Conservation (phyloP, 2,329 filamentous ascomycete species). For the Colletotrichum noveboracense region DNA sequence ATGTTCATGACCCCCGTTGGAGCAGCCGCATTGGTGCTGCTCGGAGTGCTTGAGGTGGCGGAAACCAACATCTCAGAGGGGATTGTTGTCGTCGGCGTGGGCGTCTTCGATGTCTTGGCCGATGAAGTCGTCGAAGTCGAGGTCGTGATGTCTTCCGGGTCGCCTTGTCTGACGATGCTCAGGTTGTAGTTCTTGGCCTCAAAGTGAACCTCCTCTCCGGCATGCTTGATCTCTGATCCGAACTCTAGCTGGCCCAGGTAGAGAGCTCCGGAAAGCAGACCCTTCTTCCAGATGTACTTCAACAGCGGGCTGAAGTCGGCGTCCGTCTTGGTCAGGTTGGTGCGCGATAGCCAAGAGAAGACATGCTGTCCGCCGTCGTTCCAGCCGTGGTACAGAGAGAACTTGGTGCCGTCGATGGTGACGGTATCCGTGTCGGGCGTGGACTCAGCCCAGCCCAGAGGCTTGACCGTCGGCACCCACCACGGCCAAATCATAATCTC, state of each 20-base stretch:
- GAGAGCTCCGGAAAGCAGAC: constrained; percentile 10
- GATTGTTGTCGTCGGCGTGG: background rate
- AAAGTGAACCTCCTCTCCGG: constrained; percentile 7
- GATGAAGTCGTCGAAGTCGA: background rate
- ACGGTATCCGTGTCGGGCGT: constrained; percentile 17
- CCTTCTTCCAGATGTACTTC: constrained; percentile 19
- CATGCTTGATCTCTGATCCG: constrained; percentile 18
- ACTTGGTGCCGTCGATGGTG: constrained; percentile 9
- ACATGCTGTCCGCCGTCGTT: constrained; percentile 20
- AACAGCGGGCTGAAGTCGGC: constrained; percentile 16
- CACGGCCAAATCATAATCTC: constrained; percentile 21
- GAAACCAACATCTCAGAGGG: background rate
- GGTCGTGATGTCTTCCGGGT: constrained; percentile 4
- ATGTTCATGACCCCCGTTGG: background rate
- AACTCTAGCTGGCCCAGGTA: constrained; percentile 16
- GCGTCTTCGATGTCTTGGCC: background rate
- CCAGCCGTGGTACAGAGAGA: constrained; percentile 19
- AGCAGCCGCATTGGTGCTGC: background rate
- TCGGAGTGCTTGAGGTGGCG: background rate
- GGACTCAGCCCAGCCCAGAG: constrained; percentile 15
- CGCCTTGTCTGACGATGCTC: constrained; percentile 14
- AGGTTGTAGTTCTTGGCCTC: constrained; percentile 17
- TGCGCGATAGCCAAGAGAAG: constrained; percentile 16
- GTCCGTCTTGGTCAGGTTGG: constrained; percentile 11
- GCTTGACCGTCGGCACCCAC: constrained; percentile 20